These are phyloP conservation scores for Penicillium canariense DNA, from an alignment of 495 filamentous ascomycete species.

Conservation along the genomic window DNA sequence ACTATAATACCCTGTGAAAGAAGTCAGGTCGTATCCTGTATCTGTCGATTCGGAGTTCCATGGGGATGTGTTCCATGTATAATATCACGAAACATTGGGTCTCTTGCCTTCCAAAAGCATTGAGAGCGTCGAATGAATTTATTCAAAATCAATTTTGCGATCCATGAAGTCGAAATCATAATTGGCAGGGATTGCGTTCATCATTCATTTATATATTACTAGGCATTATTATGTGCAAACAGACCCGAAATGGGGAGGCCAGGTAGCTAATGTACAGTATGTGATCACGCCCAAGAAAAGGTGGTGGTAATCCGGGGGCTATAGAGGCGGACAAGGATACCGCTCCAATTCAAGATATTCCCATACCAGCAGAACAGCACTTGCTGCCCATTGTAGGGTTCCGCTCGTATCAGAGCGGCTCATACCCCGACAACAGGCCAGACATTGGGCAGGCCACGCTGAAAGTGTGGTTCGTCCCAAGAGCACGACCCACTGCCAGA, in stretches of 20 bases:
- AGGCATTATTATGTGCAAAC: not conserved
- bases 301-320: not conserved
- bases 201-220: not conserved
- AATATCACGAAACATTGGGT: slow-evolving; percentile 18
- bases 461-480: not conserved
- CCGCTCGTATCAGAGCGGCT: not conserved
- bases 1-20: not conserved
- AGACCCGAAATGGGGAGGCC: too few relatives aligned
- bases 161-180: not conserved
- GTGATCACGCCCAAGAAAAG: not conserved
- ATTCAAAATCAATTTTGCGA: too few relatives aligned
- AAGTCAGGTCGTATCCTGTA: not conserved
- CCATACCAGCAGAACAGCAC: not conserved
- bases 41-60: not conserved
- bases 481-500: not conserved
- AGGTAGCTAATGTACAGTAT: not conserved
- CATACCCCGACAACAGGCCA: not conserved
- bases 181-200: not conserved
- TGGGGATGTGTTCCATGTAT: slow-evolving; percentile 16
- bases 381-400: not conserved
- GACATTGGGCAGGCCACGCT: not conserved
- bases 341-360: too few relatives aligned
- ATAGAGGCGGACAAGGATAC: not conserved
- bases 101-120: slow-evolving; percentile 3
- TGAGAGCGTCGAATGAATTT: not conserved